phyloP scores from a whole-genome alignment of 106 monocot genomes.

The Platanthera guangdongensis region DNA sequence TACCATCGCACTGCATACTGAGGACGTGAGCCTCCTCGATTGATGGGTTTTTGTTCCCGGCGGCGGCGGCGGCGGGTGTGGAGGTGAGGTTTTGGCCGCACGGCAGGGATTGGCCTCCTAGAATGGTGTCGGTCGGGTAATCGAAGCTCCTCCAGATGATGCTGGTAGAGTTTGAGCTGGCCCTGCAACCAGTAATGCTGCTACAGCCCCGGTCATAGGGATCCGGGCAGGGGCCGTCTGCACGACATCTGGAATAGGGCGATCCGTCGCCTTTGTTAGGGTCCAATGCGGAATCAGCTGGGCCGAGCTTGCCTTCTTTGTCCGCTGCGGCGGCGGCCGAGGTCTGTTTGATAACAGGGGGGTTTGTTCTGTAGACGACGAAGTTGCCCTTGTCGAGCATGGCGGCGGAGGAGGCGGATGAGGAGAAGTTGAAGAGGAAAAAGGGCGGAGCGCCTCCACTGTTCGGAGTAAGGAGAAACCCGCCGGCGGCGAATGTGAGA shows the following conservation, averaged over 20 bases:
- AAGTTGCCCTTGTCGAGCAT: constrained; percentile 1
- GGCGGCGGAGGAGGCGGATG: background rate
- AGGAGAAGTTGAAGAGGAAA: constrained; percentile 1
- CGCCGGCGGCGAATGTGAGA: background rate
- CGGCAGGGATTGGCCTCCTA: background rate
- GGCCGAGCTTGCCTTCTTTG: too few species aligned
- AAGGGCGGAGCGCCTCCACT: background rate
- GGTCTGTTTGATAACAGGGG: background rate
- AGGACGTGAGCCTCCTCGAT: background rate
- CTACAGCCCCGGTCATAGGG: too few species aligned
- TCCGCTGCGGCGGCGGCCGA: too few species aligned
- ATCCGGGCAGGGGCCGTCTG: too few species aligned
- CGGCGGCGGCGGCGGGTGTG: background rate
- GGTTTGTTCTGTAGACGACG: background rate
- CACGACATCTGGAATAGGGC: background rate
- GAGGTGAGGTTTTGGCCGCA: background rate
- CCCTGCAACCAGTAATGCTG: too few species aligned
- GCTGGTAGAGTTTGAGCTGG: background rate
- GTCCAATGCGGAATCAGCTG: too few species aligned
- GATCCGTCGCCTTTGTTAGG: background rate
- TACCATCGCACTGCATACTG: too few species aligned
- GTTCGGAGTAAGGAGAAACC: background rate
- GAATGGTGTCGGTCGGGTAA: background rate
- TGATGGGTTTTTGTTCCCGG: background rate
- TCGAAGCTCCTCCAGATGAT: background rate